Base-by-base conservation (phyloP, 257 asterid species). In the Przewalskia tangutica region DNA sequence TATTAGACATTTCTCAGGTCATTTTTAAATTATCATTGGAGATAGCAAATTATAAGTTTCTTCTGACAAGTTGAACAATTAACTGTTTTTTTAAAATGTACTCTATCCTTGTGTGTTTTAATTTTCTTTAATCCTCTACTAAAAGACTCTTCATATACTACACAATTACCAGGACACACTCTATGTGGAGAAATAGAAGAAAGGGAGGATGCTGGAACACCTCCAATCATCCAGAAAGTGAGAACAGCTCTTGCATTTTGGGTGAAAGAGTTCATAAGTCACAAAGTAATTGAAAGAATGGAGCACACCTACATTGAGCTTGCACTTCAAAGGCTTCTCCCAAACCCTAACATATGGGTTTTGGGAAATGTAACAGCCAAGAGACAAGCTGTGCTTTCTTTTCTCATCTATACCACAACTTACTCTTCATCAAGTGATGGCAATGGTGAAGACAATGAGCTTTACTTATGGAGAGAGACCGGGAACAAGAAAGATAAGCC, bases 171-270 rank as follows among this genome's bases (percentile, higher is more conserved):
- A 89, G 92, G 91, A 89, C 79, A 90, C 94, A 4, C 50, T 90
- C 17, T 89, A 90, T 34, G 64, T 83, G 12, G 88, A 88, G 42
- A 73, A 68, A 82, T 90, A 78, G 92, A 89, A 80, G 92, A 90
- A 73, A 86, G 92, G 79, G 94, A 90, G 77, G 94, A 89, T 9
- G n/a, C n/a, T n/a, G n/a, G n/a, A n/a, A n/a, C n/a, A n/a, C n/a
- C n/a, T n/a, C n/a, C n/a, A n/a, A n/a, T 86, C 68, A 89, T 89
- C 38, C 89, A 83, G 84, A 89, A 85, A 85, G 78, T 86, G 68
- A 85, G 94, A 88, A 91, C 90, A 48, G 92, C 89, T 16, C 20
- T 88, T 34, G 86, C 92, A 36, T 90, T 90, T 58, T 82, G 90
- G 88, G 71, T 86, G 13, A 90, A 89, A 54, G 94, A 90, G 54